These are phyloP conservation scores for Zostera marina DNA, from an alignment of 116 monocot genomes.

Conservation along the genomic window DNA sequence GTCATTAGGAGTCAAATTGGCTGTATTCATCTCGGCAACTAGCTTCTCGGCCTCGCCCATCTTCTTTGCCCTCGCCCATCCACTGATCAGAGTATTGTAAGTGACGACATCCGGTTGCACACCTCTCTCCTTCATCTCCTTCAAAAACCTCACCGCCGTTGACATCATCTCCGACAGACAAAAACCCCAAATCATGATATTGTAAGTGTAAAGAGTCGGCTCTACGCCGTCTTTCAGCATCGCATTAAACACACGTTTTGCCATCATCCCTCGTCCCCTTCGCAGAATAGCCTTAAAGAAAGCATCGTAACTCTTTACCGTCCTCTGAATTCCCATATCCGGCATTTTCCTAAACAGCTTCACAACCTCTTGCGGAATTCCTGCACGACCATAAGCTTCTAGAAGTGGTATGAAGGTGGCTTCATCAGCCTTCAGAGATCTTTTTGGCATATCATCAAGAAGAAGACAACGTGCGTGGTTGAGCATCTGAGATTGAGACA, in stretches of 20 bases:
- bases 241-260: conserved; percentile 59
- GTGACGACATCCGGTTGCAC: conserved; percentile 44
- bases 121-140: conserved; percentile 58
- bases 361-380: conserved; percentile 79
- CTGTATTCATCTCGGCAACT: conserved; percentile 21
- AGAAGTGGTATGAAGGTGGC: conserved; percentile 41
- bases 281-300: conserved; percentile 81
- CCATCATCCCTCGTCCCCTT: conserved; percentile 64
- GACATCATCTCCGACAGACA: conserved; percentile 66
- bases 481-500: conserved; percentile 58
- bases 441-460: conserved; percentile 80
- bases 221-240: conserved; percentile 57
- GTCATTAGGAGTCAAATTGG: conserved; percentile 19
- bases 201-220: conserved; percentile 58
- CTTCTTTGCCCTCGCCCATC: conserved; percentile 41
- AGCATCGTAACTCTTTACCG: conserved; percentile 46
- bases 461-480: conserved; percentile 92
- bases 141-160: conserved; percentile 48
- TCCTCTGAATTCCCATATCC: conserved; percentile 46
- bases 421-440: conserved; percentile 30
- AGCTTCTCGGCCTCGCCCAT: conserved; percentile 50
- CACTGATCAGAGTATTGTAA: conserved; percentile 60
- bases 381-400: conserved; percentile 41
- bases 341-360: conserved; percentile 67
- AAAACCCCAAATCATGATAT: conserved; percentile 81